phyloP scores from a whole-genome alignment of 2,329 filamentous ascomycete species.

The Pseudogymnoascus sp. region DNA sequence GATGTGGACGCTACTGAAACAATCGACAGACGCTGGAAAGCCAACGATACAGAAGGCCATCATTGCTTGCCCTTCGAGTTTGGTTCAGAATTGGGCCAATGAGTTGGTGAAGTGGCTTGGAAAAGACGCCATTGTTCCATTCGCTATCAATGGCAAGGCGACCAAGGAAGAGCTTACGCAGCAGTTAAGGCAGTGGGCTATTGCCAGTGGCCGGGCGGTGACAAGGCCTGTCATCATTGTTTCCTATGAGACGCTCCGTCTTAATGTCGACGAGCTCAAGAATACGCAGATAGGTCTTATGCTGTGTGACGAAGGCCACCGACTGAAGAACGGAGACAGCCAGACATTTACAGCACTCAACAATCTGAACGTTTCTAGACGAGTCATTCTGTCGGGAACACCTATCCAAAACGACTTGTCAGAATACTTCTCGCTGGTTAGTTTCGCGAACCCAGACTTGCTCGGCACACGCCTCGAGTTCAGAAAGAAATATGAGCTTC shows the following conservation, averaged over 20 bases:
- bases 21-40: constrained; percentile 91
- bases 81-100: constrained; percentile 97
- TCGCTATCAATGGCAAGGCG: constrained; percentile 94
- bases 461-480: constrained; percentile 86
- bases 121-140: constrained; percentile 80
- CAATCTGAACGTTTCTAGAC: constrained; percentile 76
- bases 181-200: constrained; percentile 91
- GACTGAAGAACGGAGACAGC: constrained; percentile 92
- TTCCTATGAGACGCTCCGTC: constrained; percentile 88
- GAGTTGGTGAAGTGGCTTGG: constrained; percentile 96
- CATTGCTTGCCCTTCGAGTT: constrained; percentile 90
- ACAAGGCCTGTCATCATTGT: constrained; percentile 93
- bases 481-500: constrained; percentile 85
- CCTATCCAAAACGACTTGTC: constrained; percentile 98
- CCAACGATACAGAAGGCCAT: constrained; percentile 92
- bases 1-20: constrained; percentile 93
- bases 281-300: constrained; percentile 85
- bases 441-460: constrained; percentile 90
- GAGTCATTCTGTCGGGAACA: constrained; percentile 92
- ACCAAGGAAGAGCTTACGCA: constrained; percentile 86
- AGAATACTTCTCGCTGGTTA: constrained; percentile 92
- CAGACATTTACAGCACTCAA: constrained; percentile 91
- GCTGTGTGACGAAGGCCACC: constrained; percentile 93
- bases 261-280: constrained; percentile 85
- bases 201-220: constrained; percentile 79